A percentile compares a stretch with the other conserved stretches of the same genome.
Evolutionary conservation across 1,139 yeast species (phyloP).

Genomic region (Tardiomyces depauwii): DNA sequence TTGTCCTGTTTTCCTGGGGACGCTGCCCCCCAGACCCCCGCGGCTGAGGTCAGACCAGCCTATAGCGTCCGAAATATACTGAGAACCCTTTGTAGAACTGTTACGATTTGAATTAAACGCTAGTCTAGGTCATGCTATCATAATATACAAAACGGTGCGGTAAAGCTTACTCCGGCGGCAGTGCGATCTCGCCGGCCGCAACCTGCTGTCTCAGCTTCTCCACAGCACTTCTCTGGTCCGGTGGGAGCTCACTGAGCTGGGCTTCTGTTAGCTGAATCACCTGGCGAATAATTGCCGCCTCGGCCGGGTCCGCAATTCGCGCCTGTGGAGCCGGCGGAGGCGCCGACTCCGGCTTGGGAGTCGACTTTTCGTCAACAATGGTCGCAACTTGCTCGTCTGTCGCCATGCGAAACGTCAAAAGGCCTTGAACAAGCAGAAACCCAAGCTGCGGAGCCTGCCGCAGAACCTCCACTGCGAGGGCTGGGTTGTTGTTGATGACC

Average conservation of each 20-base stretch:
- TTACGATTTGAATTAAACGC: too few relatives aligned
- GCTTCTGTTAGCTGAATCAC: slow-evolving; percentile 49
- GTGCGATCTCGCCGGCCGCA: slow-evolving; percentile 17
- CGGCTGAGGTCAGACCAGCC: too few relatives aligned
- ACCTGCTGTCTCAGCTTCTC: slow-evolving; percentile 18
- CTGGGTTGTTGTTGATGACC: slow-evolving; percentile 54
- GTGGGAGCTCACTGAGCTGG: slow-evolving; percentile 51
- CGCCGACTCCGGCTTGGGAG: slow-evolving; percentile 16
- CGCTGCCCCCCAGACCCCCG: too few relatives aligned
- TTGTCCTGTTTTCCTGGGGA: too few relatives aligned
- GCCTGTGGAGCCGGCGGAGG: slow-evolving; percentile 10
- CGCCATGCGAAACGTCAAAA: slow-evolving; percentile 44
- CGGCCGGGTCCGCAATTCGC: slow-evolving; percentile 5
- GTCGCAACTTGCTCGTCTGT: slow-evolving; percentile 36
- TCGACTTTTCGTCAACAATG: slow-evolving; percentile 3
- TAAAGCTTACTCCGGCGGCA: neutral
- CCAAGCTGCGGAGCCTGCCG: slow-evolving; percentile 71
- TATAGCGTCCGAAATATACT: too few relatives aligned
- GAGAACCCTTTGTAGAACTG: too few relatives aligned
- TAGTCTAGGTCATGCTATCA: too few relatives aligned
- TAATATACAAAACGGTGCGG: too few relatives aligned
- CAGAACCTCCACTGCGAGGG: slow-evolving; percentile 48
- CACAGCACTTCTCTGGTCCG: slow-evolving; percentile 35
- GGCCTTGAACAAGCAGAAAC: slow-evolving; percentile 70
- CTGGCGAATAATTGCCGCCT: slow-evolving; percentile 33